Base-by-base conservation (phyloP, 495 filamentous ascomycete genomes). In the Lasiosphaeriaceae sp. region DNA sequence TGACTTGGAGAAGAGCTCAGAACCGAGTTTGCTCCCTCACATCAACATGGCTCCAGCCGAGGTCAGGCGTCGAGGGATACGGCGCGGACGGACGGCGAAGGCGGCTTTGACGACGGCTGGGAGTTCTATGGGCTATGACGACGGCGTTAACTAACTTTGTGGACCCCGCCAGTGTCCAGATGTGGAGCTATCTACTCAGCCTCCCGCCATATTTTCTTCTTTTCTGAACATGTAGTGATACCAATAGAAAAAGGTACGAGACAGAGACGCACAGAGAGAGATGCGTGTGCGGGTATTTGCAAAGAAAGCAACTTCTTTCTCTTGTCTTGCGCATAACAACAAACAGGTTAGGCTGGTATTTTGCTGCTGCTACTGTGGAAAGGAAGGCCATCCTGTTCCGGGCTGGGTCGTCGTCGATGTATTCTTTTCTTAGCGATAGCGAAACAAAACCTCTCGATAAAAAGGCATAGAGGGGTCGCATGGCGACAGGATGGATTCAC, bases 1-100 rank as follows among this genome's bases (percentile, higher is more conserved):
- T 96, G 90, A 96, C 87, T 91, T 44, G 76, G 81, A 3, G 69
- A 83, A 63, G 86, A 89, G 66, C 66, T 89, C 19, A 78, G 85
- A 60, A 77, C 75, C 26, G 86, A 90, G 73, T 80, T 73, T 66
- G 65, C 68, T 46, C 73, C 74, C n/a, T 60, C 57, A 44, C 61
- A 65, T 47, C 50, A 64, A 45, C 39, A 45, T 24, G 24, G 29
- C 24, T 39, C 26, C 9, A 9, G 26, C 26, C 26, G 26, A 31
- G 50, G 35, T 44, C 56, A 58, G 57, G 48, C 49, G 53, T 59
- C 44, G 56, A 35, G 35, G 47, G 45, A 26, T 48, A 39, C 54
- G 52, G 56, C 20, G 57, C 34, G 29, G 20, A 37, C 26, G 45
- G 55, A 50, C 35, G 71, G 74, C 54, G 60, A 69, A 26, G 79